Conservation (phyloP, 2,329 filamentous ascomycete species). For the Phaeoacremonium minimum region DNA sequence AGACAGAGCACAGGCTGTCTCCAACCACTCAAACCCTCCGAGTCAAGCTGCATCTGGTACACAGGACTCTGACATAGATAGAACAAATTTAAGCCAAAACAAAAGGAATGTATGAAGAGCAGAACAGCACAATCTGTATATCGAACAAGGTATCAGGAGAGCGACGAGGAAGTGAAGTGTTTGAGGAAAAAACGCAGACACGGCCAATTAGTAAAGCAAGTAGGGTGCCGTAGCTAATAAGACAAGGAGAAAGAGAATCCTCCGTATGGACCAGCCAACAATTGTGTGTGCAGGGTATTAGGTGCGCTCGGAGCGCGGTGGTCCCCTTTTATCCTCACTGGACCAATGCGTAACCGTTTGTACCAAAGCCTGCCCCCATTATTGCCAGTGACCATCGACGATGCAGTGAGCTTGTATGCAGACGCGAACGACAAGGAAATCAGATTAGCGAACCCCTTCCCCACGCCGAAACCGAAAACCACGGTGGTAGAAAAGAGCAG, state of each 20-base stretch:
- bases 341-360: constrained; percentile 30
- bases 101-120: constrained; percentile 7
- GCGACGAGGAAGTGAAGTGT: constrained; percentile 17
- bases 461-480: constrained; percentile 17
- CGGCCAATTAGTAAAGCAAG: constrained; percentile 30
- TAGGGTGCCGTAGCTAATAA: constrained; percentile 41
- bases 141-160: constrained; percentile 58
- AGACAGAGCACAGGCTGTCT: background rate
- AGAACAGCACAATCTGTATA: constrained; percentile 33
- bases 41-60: constrained; percentile 8
- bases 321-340: constrained; percentile 24
- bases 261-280: constrained; percentile 50
- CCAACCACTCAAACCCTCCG: background rate
- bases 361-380: constrained; percentile 35
- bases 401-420: constrained; percentile 22
- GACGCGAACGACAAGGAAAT: constrained; percentile 16
- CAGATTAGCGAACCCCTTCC: constrained; percentile 13
- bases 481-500: constrained; percentile 20
- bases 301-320: constrained; percentile 27
- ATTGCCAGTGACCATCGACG: constrained; percentile 37
- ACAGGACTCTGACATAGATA: constrained; percentile 4
- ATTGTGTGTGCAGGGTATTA: constrained; percentile 38
- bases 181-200: constrained; percentile 17
- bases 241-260: constrained; percentile 36
- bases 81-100: constrained; percentile 4